Base-by-base conservation (phyloP, 2,329 filamentous ascomycete genomes). In the Sporothrix sp. region DNA sequence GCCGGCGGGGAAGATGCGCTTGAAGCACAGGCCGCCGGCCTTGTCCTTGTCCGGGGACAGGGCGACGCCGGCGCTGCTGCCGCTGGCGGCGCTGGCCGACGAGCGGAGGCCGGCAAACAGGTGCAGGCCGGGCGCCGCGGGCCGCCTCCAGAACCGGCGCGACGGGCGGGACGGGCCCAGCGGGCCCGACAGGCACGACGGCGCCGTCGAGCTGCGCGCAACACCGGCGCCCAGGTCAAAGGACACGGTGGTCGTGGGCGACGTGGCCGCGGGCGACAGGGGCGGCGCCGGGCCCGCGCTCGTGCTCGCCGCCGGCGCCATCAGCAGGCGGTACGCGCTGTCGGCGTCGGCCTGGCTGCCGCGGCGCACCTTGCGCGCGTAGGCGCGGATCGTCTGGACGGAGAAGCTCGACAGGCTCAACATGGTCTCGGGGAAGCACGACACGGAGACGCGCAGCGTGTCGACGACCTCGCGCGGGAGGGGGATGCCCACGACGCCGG, bases 361-460 rank as follows among this genome's bases (percentile, higher is more conserved):
- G n/a, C 73, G 74, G 43, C 68, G 69, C 35, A 78, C 60, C 58
- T 78, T 78, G 47, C 68, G 74, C 0, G 75, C 73, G 56, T 78
- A 78, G 25, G 69, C 62, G 14, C 78, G 74, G 52, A 81, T 78
- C 0, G 73, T 79, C 61, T 81, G 76, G 44, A 79, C 68, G 0
- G 76, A 73, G 4, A 79, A 64, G 57, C 73, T 78, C 0, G 71
- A 73, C 5, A 75, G 72, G 10, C 74, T 65, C 1, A 81, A 70
- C 72, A 79, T 78, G 1, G 76, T 78, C 56, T 79, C 76, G 0
- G 77, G 77, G 55, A 81, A 81, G 57, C 74, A 78, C 5, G 70
- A 65, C 10, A 78, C 71, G 0, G 72, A 77, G 6, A 78, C 68
- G 25, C 72, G 66, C 4, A 81, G 64, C 0, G 70, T 77, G 52